Percentiles rank a stretch among this genome's conserved stretches.
phyloP scores from a whole-genome alignment of 1,139 yeast genomes.

The Hyphopichia wangnamkhiaoensis region DNA sequence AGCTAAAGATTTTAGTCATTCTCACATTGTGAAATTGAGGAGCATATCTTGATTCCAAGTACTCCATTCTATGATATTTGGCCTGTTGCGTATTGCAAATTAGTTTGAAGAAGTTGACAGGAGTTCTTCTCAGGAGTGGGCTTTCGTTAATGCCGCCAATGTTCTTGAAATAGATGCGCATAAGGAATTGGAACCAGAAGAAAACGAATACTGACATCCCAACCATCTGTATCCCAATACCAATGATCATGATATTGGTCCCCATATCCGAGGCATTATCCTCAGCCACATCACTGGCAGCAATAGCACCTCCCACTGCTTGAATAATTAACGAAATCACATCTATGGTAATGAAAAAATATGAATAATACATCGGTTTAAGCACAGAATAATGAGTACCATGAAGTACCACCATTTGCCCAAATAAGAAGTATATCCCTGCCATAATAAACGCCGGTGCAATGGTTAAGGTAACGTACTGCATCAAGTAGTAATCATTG shows the following conservation, averaged over 20 bases:
- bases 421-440: constrained; percentile 76
- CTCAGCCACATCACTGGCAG: constrained; percentile 53
- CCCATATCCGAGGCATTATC: constrained; percentile 50
- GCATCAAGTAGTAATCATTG: constrained; percentile 55
- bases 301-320: constrained; percentile 82
- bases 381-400: constrained; percentile 63
- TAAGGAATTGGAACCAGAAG: constrained; percentile 57
- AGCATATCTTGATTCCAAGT: constrained; percentile 37
- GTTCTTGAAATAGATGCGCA: constrained; percentile 40
- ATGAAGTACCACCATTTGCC: constrained; percentile 69
- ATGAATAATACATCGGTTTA: constrained; percentile 75
- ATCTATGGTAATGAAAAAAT: constrained; percentile 67
- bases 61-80: constrained; percentile 19
- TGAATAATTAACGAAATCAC: constrained; percentile 70
- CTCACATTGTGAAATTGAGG: constrained; percentile 46
- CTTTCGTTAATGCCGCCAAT: too few species aligned
- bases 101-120: constrained; percentile 29
- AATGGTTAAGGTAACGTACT: constrained; percentile 69
- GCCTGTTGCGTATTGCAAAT: constrained; percentile 28
- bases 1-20: constrained; percentile 37
- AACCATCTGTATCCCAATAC: constrained; percentile 74
- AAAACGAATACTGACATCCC: constrained; percentile 66
- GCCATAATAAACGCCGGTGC: constrained; percentile 92
- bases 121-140: constrained; percentile 25
- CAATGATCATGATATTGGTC: constrained; percentile 77